phyloP scores from a whole-genome alignment of 495 filamentous ascomycete species.

The Daldinia grandis region DNA sequence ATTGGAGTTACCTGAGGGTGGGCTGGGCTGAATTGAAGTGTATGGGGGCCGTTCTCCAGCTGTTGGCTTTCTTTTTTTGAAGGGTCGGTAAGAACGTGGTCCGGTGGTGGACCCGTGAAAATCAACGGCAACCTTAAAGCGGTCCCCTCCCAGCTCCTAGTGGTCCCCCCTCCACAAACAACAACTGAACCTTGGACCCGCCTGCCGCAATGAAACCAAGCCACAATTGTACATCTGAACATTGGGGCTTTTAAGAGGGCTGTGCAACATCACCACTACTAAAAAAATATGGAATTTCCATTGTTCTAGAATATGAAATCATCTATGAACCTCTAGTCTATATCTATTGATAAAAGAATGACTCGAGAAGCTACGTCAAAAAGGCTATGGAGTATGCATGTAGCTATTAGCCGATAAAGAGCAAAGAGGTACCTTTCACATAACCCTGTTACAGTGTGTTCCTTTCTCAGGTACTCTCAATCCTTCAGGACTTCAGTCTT shows the following conservation, averaged over 20 bases:
- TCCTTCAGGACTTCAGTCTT: constrained; percentile 19
- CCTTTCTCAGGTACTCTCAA: constrained; percentile 14
- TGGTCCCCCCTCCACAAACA: not conserved
- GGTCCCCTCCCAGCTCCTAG: not conserved
- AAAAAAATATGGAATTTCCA: not conserved
- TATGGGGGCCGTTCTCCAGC: constrained; percentile 22
- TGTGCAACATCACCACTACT: constrained; percentile 6
- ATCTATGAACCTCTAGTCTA: not conserved
- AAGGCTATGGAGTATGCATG: not conserved
- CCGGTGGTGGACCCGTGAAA: constrained; percentile 23
- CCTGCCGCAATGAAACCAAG: constrained; percentile 11
- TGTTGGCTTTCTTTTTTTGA: constrained; percentile 13
- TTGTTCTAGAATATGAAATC: not conserved
- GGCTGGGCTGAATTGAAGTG: constrained; percentile 37
- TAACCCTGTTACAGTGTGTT: constrained; percentile 35
- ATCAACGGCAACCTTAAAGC: constrained; percentile 6
- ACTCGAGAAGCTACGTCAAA: not conserved
- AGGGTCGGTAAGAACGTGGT: constrained; percentile 33
- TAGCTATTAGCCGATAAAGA: constrained; percentile 1
- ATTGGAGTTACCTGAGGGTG: constrained; percentile 22
- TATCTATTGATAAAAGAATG: not conserved
- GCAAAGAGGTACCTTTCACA: not conserved
- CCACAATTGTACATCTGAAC: constrained; percentile 16
- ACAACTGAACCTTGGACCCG: not conserved
- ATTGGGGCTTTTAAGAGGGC: constrained; percentile 28